Evolutionary conservation across 805 yeast species (phyloP).

Genomic region (Sungouiozyma intestinalis): DNA sequence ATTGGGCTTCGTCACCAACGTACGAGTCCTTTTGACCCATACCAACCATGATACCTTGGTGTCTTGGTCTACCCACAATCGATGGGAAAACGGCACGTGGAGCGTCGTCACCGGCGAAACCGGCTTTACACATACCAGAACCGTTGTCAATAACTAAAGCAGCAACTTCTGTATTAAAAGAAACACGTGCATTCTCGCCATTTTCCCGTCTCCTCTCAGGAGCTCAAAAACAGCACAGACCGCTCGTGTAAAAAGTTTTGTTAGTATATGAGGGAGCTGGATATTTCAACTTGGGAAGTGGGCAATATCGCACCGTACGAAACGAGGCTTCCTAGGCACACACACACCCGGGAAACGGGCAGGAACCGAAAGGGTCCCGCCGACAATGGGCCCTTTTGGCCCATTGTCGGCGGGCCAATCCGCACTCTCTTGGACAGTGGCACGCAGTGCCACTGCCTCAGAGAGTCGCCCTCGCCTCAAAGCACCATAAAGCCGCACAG

Average conservation of each 20-base stretch:
- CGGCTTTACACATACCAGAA: constrained; percentile 99
- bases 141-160: constrained; percentile 92
- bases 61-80: constrained; percentile 99
- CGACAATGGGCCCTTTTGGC: too few relatives aligned
- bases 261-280: too few relatives aligned
- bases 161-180: constrained; percentile 27
- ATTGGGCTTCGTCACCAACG: constrained; percentile 99
- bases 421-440: too few relatives aligned
- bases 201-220: too few relatives aligned
- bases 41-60: constrained; percentile 99
- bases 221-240: too few relatives aligned
- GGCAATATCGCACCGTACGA: neutral
- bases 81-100: constrained; percentile 99
- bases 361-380: too few relatives aligned
- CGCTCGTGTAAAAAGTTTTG: too few relatives aligned
- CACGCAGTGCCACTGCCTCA: too few relatives aligned
- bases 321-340: neutral
- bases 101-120: constrained; percentile 99
- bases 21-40: constrained; percentile 99
- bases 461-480: too few relatives aligned
- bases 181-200: neutral
- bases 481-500: neutral
- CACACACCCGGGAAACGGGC: too few relatives aligned
- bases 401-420: too few relatives aligned
- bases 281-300: too few relatives aligned